phyloP scores from a whole-genome alignment of 768 basidiomycete species.

The Saitozyma podzolica region DNA sequence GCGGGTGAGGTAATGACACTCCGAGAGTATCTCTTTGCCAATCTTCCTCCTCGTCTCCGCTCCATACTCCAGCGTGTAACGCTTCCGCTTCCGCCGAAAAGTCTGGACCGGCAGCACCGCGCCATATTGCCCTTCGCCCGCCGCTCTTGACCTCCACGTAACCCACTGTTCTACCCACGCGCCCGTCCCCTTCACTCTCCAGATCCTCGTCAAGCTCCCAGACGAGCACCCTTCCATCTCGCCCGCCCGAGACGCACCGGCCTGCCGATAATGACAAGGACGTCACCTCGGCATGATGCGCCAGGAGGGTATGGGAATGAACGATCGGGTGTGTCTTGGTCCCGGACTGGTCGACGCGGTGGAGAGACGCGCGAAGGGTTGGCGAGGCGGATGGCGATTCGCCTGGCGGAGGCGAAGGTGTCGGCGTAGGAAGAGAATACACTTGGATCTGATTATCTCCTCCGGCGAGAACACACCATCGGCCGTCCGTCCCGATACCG shows the following conservation, averaged over 20 bases:
- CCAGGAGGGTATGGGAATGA: conserved; percentile 47
- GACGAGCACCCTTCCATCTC: conserved; percentile 46
- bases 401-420: conserved; percentile 7
- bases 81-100: background rate
- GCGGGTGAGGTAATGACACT: conserved; percentile 32
- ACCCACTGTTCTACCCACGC: conserved; percentile 26
- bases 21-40: background rate
- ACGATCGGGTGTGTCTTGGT: conserved; percentile 17
- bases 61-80: too few relatives aligned
- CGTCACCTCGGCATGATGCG: conserved; percentile 44
- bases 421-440: conserved; percentile 37
- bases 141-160: conserved; percentile 45
- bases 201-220: conserved; percentile 46
- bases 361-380: background rate
- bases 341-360: background rate
- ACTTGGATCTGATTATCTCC: conserved; percentile 51
- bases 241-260: conserved; percentile 45
- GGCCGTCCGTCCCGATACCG: conserved; percentile 45
- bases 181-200: conserved; percentile 13
- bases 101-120: conserved; percentile 23
- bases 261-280: conserved; percentile 38
- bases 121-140: conserved; percentile 22
- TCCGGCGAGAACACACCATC: conserved; percentile 50
- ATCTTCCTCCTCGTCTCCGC: conserved; percentile 3
- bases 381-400: conserved; percentile 1